Evolutionary conservation across 768 basidiomycete genomes (phyloP).

Genomic region (Mycena filopes): DNA sequence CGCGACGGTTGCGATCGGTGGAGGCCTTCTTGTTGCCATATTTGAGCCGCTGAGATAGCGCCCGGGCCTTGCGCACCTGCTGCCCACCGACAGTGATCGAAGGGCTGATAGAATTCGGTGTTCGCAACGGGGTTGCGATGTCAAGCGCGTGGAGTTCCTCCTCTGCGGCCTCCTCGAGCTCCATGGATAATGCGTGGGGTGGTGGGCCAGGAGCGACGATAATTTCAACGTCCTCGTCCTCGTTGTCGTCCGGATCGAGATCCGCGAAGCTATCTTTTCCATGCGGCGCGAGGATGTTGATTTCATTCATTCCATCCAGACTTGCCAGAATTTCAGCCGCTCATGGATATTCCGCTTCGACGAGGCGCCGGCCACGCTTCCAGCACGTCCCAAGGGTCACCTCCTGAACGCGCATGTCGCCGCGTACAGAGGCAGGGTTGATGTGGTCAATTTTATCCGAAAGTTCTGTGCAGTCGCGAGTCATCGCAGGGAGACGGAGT

Average conservation of each 20-base stretch:
- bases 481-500: conserved; percentile 43
- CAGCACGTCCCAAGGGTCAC: conserved; percentile 44
- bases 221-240: not conserved
- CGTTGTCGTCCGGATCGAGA: conserved; percentile 2
- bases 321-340: not conserved
- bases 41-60: not conserved
- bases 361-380: conserved; percentile 37
- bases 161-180: conserved; percentile 15
- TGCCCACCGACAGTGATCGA: not conserved
- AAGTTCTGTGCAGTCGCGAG: conserved; percentile 36
- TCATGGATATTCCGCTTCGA: conserved; percentile 5
- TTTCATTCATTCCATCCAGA: not conserved
- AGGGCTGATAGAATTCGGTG: not conserved
- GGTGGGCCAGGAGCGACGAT: too few relatives aligned
- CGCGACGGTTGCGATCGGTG: not conserved
- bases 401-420: conserved; percentile 40
- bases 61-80: not conserved
- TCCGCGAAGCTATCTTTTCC: not conserved
- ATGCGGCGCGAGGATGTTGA: conserved; percentile 1
- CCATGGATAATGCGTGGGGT: not conserved
- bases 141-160: not conserved
- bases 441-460: conserved; percentile 45
- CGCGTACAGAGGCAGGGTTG: conserved; percentile 46
- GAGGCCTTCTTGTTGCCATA: not conserved
- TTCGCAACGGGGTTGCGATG: not conserved